A percentile compares a stretch with the other conserved stretches of the same genome.
phyloP scores from a whole-genome alignment of 2,329 filamentous ascomycete species.

The Talaromyces amestolkiae region DNA sequence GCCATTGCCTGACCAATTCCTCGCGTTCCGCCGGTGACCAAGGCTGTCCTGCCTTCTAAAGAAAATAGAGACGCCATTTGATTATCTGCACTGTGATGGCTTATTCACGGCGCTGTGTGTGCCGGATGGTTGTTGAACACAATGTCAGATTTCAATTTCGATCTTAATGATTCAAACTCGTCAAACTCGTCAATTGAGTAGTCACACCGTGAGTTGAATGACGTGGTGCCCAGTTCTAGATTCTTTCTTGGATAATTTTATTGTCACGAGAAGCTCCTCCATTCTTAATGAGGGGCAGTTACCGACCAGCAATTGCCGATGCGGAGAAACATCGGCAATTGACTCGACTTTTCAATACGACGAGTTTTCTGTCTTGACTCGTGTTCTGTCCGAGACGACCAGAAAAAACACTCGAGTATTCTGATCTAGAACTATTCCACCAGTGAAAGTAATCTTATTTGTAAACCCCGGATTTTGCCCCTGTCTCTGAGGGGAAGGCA shows the following conservation, averaged over 20 bases:
- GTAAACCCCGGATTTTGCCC: background rate
- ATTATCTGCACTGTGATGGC: background rate
- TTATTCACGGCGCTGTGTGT: background rate
- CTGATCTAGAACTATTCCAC: background rate
- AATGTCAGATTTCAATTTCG: background rate
- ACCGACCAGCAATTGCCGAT: slow-evolving; percentile 20
- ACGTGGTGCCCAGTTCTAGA: background rate
- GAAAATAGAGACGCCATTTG: slow-evolving; percentile 40
- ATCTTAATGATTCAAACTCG: background rate
- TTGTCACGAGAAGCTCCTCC: background rate
- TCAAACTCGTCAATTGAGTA: background rate
- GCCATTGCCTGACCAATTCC: slow-evolving; percentile 50
- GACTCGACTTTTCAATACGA: background rate
- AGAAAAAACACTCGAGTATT: background rate
- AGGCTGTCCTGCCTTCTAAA: slow-evolving; percentile 42
- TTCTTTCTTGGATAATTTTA: background rate
- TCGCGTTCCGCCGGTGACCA: slow-evolving; percentile 49
- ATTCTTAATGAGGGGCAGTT: slow-evolving; percentile 20
- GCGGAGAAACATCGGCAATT: slow-evolving; percentile 25
- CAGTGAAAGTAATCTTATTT: background rate
- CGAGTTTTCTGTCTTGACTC: background rate
- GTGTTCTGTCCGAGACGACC: background rate
- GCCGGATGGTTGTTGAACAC: background rate
- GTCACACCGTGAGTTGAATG: background rate
- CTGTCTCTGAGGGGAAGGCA: background rate